Conservation (phyloP, 1,284 basidiomycete genomes). For the Apiotrichum siamense region DNA sequence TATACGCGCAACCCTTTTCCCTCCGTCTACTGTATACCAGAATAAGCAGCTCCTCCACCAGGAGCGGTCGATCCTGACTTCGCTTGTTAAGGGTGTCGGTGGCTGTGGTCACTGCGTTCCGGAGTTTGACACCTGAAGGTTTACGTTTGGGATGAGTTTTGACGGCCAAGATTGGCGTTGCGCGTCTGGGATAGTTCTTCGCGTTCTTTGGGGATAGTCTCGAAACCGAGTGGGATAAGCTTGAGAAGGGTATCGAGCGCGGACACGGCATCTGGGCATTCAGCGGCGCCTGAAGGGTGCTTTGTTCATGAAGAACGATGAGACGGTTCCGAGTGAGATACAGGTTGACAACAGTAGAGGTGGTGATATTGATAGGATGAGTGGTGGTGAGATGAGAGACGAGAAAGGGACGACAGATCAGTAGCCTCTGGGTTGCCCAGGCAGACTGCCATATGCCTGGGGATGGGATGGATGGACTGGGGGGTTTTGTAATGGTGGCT, state of each 20-base stretch:
- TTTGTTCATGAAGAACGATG: not conserved
- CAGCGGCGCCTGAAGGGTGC: too few relatives aligned
- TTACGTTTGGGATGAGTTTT: not conserved
- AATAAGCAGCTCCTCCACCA: not conserved
- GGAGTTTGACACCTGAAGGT: slow-evolving; percentile 8
- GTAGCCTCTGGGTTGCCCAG: too few relatives aligned
- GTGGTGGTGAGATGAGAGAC: too few relatives aligned
- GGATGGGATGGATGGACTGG: too few relatives aligned
- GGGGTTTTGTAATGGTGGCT: too few relatives aligned
- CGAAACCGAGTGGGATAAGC: slow-evolving; percentile 3
- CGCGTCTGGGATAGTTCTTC: not conserved
- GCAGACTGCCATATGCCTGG: too few relatives aligned
- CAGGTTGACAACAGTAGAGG: not conserved
- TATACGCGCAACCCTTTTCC: too few relatives aligned
- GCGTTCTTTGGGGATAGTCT: slow-evolving; percentile 1
- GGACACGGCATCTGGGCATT: not conserved
- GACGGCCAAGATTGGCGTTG: not conserved
- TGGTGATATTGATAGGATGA: too few relatives aligned
- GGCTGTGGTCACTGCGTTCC: slow-evolving; percentile 2
- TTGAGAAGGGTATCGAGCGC: not conserved
- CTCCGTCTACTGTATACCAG: slow-evolving; percentile 1
- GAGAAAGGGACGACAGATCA: too few relatives aligned
- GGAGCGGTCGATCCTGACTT: not conserved
- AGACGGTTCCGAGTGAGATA: too few relatives aligned
- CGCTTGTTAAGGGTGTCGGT: not conserved